Evolutionary conservation across 2,329 filamentous ascomycete species (phyloP), one percentile per base, ranked within the genome.

Genomic region (Lecanoromycetidae sp.): DNA sequence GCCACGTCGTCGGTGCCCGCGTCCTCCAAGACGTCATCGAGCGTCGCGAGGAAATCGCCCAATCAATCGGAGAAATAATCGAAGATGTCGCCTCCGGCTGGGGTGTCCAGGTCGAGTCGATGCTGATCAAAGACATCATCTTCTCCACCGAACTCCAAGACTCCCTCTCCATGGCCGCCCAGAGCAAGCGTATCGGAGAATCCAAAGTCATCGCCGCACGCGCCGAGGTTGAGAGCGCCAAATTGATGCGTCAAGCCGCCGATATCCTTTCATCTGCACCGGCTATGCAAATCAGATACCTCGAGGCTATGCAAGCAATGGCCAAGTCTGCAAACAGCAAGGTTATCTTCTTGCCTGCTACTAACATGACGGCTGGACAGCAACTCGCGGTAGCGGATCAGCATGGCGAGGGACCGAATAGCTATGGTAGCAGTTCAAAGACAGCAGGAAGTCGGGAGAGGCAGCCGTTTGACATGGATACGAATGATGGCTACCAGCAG

Each of bases 111-210:
- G 91, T 96, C 49, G 91, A 96, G 74, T 88, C 82, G 61, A 98
- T 98, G 90, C 80, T 98, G 57, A 90, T 98, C 76, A 96, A 98
- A 71, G 91, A 98, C 66, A 94, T 98, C 62, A 84, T 96, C 63
- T 98, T 98, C 77, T 87, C 80, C 68, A 80, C 87, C 61, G 91
- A 96, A 57, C 75, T 98, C 36, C 91, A 98, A 68, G 90, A 96
- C 61, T 91, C 85, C 15, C 78, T 98, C 41, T 94, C 86, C 62
- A 96, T 98, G 91, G 91, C 91, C 32, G 91, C 91, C 3, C 91
- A 98, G 75, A 87, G 83, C 72, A 96, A 96, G 82, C 83, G 91
- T 57, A 94, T 95, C 48, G 91, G 91, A 70, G 91, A 98, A 68
- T 87, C 83, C 70, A 98, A 98, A 75, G 87, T 98, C 63, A 96